Base-by-base conservation (phyloP, 108 stramenopile genomes). In the Parmales sp. region DNA sequence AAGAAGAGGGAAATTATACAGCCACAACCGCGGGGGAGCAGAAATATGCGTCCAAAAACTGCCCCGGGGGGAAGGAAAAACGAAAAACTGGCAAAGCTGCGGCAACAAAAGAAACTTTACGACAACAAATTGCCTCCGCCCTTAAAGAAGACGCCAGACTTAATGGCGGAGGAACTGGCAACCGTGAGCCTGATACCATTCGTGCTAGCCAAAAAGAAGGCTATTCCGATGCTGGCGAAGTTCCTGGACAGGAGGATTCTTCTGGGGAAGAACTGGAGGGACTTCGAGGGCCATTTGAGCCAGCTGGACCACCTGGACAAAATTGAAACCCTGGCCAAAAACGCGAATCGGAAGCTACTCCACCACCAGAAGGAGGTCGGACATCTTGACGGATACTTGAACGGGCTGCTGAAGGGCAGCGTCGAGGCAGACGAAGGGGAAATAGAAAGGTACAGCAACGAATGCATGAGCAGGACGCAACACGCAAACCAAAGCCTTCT, bases 241-340 rank as follows among this genome's bases (percentile, higher is more conserved):
- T 60, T 60, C 28, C 20, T 60, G 29, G 8, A 5, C 3, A 60
- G 36, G 54, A 60, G 54, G 54, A 60, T 60, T 34, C 54, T 60
- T 13, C 36, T 60, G 16, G 54, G 54, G 16, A 34, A 60, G 29
- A 28, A 60, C 29, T 16, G 29, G 26, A 34, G 20, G 31, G 54
- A 60, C 31, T 60, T 34, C 54, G 36, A 34, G 31, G 54, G 36
- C 29, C 29, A 20, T 28, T 5, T 60, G 7, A 28, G 20, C 16
- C 13, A 28, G 11, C 54, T 60, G 29, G 36, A 29, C 13, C 29
- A 60, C 54, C 4, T 60, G 28, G 54, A 34, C 13, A 28, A 60
- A 34, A 34, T 60, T 13, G 54, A 60, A 20, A 34, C 11, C 54
- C 26, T 60, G n/a, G 54, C 54, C 6, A 60, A 60, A 34, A 2